These are phyloP conservation scores for Grosmannia clavigera DNA, from an alignment of 2,329 filamentous ascomycete species.

Conservation along the genomic window DNA sequence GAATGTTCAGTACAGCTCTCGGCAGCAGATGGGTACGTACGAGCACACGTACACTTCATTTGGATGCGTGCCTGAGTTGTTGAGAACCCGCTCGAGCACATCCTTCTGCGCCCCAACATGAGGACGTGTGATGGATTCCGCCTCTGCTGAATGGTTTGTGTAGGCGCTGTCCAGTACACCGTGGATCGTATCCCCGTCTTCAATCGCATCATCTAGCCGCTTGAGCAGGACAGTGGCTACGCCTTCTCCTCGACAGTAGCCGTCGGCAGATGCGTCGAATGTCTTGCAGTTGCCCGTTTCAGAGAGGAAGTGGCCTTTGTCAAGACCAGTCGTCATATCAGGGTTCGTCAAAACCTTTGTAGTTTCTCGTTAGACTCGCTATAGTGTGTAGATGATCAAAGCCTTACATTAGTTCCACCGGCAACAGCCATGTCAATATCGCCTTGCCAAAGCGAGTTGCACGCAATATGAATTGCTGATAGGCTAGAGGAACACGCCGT, in stretches of 20 bases:
- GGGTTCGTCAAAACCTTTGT: conserved; percentile 59
- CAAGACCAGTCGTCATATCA: conserved; percentile 65
- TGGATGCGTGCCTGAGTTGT: conserved; percentile 62
- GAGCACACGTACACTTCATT: conserved; percentile 41
- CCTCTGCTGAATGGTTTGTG: conserved; percentile 73
- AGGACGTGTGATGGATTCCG: conserved; percentile 73
- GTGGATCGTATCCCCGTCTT: conserved; percentile 65
- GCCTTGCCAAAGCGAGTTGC: conserved; percentile 59
- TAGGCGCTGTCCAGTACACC: conserved; percentile 61
- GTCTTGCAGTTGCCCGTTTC: conserved; percentile 56
- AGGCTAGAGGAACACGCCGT: conserved; percentile 68
- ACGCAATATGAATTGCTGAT: conserved; percentile 58
- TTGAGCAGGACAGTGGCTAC: conserved; percentile 44
- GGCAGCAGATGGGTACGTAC: background rate
- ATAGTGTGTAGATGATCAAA: background rate
- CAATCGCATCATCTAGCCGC: conserved; percentile 63
- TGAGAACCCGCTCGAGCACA: conserved; percentile 26
- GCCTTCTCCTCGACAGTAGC: conserved; percentile 41
- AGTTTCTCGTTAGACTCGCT: background rate
- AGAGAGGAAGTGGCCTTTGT: conserved; percentile 64
- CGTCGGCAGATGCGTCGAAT: conserved; percentile 40
- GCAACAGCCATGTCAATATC: conserved; percentile 73
- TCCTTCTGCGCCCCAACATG: conserved; percentile 48
- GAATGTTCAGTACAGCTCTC: background rate
- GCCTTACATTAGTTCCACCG: conserved; percentile 59